Base-by-base conservation (phyloP, 768 basidiomycete species). In the Leccinum longicurvipes region DNA sequence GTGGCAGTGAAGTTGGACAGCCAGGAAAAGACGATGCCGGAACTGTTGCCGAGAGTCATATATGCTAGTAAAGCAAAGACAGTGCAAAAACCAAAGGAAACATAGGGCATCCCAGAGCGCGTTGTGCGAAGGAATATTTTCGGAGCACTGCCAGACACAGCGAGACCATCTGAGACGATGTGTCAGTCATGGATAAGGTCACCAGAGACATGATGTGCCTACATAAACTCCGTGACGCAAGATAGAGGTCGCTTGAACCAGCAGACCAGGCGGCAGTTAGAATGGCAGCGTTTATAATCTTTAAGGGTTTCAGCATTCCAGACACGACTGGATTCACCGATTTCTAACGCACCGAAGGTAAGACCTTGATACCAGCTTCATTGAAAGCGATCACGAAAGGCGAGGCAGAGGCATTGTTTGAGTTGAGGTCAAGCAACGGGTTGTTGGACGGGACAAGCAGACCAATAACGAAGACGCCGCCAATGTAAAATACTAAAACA, bases 341-440 rank as follows among this genome's bases (percentile, higher is more conserved):
- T 17, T 4, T 17, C 1, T 11, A 21, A 58, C 74, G 19, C 56
- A 76, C 79, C 39, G 75, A 76, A 4, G 84, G 83, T 0, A 85
- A 69, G n/a, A 71, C 77, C 50, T 76, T 82, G 72, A 86, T 85
- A 8, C 83, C 85, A 6, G 84, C 81, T 24, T 65, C 60, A n/a
- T 68, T 66, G 56, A 79, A 78, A 7, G 82, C 84, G 46, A 85
- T 82, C 56, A 85, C 83, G 66, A 83, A 84, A 3, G 84, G 78
- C 47, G 79, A 77, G 5, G 74, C 75, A 11, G 77, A 71, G 31
- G 81, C 80, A 36, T 75, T 77, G 44, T 51, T 56, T 11, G 68
- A 67, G 36, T 66, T 66, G 24, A 80, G 63, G 55, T 73, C 60
- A 25, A 82, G 74, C 14, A 71, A 60, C 7, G 70, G 60, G 60